Conservation (phyloP, 192 early-diverging fungal genomes). For the Linnemannia schmuckeri region DNA sequence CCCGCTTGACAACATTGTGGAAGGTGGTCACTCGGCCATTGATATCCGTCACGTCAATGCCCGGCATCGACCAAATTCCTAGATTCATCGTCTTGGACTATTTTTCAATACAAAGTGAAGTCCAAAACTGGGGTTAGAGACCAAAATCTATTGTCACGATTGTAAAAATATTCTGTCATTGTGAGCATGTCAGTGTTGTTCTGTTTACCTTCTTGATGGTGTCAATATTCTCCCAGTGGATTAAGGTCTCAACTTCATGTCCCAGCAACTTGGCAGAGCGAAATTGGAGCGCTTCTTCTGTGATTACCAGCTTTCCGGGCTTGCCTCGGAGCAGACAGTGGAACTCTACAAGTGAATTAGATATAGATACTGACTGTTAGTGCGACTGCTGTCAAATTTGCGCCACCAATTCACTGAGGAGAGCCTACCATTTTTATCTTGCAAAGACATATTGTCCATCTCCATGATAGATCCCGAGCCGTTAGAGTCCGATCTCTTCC, state of each 20-base stretch:
- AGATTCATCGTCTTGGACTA: conserved; percentile 51
- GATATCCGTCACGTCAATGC: conserved; percentile 53
- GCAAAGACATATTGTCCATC: background rate
- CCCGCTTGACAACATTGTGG: conserved; percentile 50
- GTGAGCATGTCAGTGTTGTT: no score
- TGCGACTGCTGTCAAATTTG: background rate
- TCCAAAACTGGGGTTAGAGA: background rate
- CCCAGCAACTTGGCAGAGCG: conserved; percentile 46
- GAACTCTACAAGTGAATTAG: conserved; percentile 24
- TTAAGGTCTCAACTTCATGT: conserved; percentile 21
- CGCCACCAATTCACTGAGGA: background rate
- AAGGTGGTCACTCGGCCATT: conserved; percentile 33
- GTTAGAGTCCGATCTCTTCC: conserved; percentile 13
- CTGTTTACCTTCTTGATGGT: conserved; percentile 39
- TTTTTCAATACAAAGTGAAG: no score
- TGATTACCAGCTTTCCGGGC: conserved; percentile 51
- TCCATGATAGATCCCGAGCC: background rate
- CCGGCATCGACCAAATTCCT: conserved; percentile 49
- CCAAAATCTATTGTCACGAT: background rate
- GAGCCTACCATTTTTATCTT: background rate
- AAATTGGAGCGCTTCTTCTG: conserved; percentile 42
- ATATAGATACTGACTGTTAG: background rate
- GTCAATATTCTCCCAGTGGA: conserved; percentile 43
- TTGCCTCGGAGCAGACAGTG: conserved; percentile 51
- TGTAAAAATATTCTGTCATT: background rate